Percentiles rank a stretch among this genome's conserved stretches.
phyloP scores from a whole-genome alignment of 1,284 basidiomycete genomes.

The Pseudomicrostroma phylloplanum region DNA sequence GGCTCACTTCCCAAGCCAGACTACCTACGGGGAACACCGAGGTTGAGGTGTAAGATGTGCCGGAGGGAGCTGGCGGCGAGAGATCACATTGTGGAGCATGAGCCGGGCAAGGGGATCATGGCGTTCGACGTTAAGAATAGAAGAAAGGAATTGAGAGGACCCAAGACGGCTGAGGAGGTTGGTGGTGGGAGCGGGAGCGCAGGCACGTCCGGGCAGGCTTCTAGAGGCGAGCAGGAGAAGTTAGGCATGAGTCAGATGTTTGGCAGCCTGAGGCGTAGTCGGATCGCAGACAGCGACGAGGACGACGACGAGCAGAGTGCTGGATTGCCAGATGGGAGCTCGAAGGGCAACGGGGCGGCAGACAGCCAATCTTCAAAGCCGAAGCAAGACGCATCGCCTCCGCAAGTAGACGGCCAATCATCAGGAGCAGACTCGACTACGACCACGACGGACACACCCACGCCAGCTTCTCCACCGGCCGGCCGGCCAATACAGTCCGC shows the following conservation, averaged over 20 bases:
- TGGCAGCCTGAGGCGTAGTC: no score
- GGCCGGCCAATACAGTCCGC: constrained; percentile 26
- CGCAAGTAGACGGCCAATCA: constrained; percentile 3
- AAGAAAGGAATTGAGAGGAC: constrained; percentile 11
- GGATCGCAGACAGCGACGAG: no score
- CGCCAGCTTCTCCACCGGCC: constrained; percentile 2
- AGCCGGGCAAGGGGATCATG: constrained; percentile 39
- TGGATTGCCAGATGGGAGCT: background rate
- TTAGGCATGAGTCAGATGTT: no score
- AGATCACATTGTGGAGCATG: constrained; percentile 44
- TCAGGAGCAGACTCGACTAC: no score
- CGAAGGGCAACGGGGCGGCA: no score
- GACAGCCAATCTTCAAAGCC: background rate
- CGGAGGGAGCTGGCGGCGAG: constrained; percentile 36
- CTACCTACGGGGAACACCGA: constrained; percentile 17
- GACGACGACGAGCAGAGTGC: background rate
- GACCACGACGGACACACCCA: background rate
- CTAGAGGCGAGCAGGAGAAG: no score
- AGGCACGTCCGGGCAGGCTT: no score
- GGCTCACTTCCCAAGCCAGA: constrained; percentile 18
- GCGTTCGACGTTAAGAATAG: constrained; percentile 34
- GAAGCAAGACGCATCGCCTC: constrained; percentile 2
- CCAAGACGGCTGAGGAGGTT: constrained; percentile 3
- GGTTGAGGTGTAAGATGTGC: constrained; percentile 43
- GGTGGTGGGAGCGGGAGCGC: background rate